Conservation (phyloP, 352 stramenopile species). For the Elongisporangium undulatum region DNA sequence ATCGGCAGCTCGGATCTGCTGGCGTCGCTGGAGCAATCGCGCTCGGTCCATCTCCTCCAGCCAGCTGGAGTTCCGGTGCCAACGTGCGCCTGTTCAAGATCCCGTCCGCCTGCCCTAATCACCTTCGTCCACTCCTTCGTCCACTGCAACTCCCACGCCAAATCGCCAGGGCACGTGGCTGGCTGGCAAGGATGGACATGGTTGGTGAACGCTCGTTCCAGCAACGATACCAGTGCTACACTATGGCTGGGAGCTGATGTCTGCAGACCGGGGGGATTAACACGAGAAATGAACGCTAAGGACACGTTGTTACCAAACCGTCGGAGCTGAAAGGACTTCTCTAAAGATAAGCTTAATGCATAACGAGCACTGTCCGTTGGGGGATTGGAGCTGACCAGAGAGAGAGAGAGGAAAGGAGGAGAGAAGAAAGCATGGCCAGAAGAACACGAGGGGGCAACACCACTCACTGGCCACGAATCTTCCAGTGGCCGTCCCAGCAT, state of each 20-base stretch:
- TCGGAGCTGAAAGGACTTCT: not conserved
- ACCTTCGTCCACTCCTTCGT: not conserved
- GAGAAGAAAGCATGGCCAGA: not conserved
- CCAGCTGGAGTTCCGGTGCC: not conserved
- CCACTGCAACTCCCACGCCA: not conserved
- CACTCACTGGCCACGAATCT: not conserved
- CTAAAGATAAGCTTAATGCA: not conserved
- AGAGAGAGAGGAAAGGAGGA: too few relatives aligned
- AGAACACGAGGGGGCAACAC: not conserved
- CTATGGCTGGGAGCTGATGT: too few relatives aligned
- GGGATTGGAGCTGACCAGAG: too few relatives aligned
- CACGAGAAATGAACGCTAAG: too few relatives aligned
- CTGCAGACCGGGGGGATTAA: too few relatives aligned
- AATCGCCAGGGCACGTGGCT: not conserved
- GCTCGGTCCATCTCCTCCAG: constrained; percentile 22
- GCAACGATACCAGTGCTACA: too few relatives aligned
- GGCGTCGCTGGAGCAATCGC: constrained; percentile 22
- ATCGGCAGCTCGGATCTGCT: constrained; percentile 19
- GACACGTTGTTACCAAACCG: not conserved
- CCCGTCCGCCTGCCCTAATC: not conserved
- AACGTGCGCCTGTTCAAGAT: constrained; percentile 8
- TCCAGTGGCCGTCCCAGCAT: not conserved
- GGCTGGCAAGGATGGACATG: not conserved
- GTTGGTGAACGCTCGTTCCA: not conserved
- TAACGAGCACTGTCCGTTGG: too few relatives aligned